Evolutionary conservation across 2,329 filamentous ascomycete genomes (phyloP), one percentile per base, ranked within the genome.

Genomic region (Mariannaea sp.): DNA sequence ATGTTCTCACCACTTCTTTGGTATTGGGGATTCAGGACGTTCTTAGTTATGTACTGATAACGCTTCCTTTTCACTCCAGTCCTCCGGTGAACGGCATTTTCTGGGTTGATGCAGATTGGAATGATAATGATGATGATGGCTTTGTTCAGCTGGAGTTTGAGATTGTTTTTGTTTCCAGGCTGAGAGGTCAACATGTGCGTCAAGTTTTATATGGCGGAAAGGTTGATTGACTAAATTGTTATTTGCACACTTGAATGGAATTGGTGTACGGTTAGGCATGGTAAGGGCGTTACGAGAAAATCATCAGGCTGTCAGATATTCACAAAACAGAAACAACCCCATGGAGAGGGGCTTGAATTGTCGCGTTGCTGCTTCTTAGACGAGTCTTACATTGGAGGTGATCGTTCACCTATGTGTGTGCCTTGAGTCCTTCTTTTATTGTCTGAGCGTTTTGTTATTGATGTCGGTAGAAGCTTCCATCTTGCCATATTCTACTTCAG

Each of bases 81-180:
- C 13, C n/a, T 16, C 17, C 41, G 17, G 42, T 16, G 10, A 13
- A 36, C 13, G 38, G n/a, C n/a, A 16, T 22, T 20, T 46, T n/a
- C n/a, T n/a, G n/a, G 24, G 46, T 20, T 48, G 43, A 41, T 40
- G 53, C 38, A 49, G 49, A 53, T 44, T 40, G 39, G 54, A 52
- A 46, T 47, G 58, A 46, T 43, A 60, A 59, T 61, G 49, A 62
- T 41, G 56, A 63, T 46, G 40, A 55, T 53, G 55, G 45, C 57
- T 64, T 62, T 57, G 50, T 60, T 57, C 48, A 61, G 57, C 50
- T 62, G 67, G 65, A 59, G 64, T 67, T 58, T 58, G 59, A 57
- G 57, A 65, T 58, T 64, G 62, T 63, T 62, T 66, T n/a, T n/a
- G n/a, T n/a, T 64, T 42, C 20, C 54, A 56, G 60, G 43, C 51